Percentiles rank a stretch among this genome's conserved stretches.
Evolutionary conservation across 2,329 filamentous ascomycete species (phyloP).

Genomic region (Colletotrichum nymphaeae): DNA sequence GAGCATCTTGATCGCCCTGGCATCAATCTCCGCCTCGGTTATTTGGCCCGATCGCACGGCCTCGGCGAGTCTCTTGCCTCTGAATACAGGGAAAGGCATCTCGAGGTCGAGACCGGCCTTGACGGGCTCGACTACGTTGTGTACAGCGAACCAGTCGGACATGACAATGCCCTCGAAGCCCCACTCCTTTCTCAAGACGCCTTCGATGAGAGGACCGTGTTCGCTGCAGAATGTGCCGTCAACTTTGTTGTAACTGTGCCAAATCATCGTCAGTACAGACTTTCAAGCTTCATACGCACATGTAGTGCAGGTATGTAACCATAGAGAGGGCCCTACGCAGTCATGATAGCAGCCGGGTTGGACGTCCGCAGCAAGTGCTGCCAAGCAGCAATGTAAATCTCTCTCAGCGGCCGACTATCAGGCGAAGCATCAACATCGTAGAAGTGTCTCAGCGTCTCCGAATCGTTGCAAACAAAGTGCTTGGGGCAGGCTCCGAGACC

Average conservation of each 20-base stretch:
- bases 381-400: constrained; percentile 38
- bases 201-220: constrained; percentile 35
- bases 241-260: constrained; percentile 42
- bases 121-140: constrained; percentile 43
- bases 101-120: constrained; percentile 47
- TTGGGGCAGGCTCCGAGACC: constrained; percentile 51
- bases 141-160: constrained; percentile 49
- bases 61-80: constrained; percentile 36
- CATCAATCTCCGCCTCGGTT: constrained; percentile 31
- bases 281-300: too few relatives aligned
- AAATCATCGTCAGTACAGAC: not conserved
- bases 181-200: constrained; percentile 47
- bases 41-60: constrained; percentile 36
- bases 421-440: constrained; percentile 33
- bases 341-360: constrained; percentile 36
- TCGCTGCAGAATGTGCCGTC: constrained; percentile 41
- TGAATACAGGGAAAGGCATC: constrained; percentile 43
- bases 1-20: constrained; percentile 33
- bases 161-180: constrained; percentile 48
- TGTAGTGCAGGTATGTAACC: too few relatives aligned
- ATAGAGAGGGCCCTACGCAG: constrained; percentile 20
- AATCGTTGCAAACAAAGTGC: constrained; percentile 53
- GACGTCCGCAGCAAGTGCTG: constrained; percentile 35
- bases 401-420: constrained; percentile 31
- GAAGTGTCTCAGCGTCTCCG: constrained; percentile 36